Evolutionary conservation across 202 grass and related monocot genomes (phyloP), one percentile per base, ranked within the genome.

Genomic region (Eragrostis tef): DNA sequence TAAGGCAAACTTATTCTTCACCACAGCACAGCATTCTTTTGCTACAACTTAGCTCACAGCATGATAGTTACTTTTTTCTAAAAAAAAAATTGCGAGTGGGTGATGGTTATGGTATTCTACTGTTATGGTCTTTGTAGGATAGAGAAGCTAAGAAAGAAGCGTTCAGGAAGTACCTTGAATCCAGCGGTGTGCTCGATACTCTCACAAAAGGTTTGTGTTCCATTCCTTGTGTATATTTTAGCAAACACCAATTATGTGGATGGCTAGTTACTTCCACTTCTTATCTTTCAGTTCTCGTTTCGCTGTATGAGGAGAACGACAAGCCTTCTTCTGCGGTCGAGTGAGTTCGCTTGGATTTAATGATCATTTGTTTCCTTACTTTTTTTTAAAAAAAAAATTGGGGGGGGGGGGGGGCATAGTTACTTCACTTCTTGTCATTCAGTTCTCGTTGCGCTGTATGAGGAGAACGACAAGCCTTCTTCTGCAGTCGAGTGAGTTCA

Each of bases 141-240:
- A 87, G 88, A 56, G 94, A 98, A 66, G 88, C 88, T 27, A 94
- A 94, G 88, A 98, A 98, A 81, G 94, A 98, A 75, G 76, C 85
- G 0, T 94, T 98, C 67, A 92, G 95, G 66, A 98, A 98, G 80
- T 98, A 98, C 73, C 90, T 98, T 60, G 92, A 98, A 36, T 93
- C 95, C 46, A 93, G 92, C 14, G 95, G 92, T 16, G 95, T 98
- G 62, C 88, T 98, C 2, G 95, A 98, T 91, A 88, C 90, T 44
- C 90, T 98, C 49, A 98, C 95, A 0, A 98, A 94, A 91, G 94
- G 94, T 98, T 86, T 47, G 63, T n/a, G 10, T 80, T 48, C 7
- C 14, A 26, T 70, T 49, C 24, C 6, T 25, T 15, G 0, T 34
- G 25, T 51, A 2, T 71, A 29, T 26, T 8, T 75, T 46, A 20